These are phyloP conservation scores for Globisporangium heterothallicum DNA, from an alignment of 352 stramenopile genomes.

Conservation along the genomic window DNA sequence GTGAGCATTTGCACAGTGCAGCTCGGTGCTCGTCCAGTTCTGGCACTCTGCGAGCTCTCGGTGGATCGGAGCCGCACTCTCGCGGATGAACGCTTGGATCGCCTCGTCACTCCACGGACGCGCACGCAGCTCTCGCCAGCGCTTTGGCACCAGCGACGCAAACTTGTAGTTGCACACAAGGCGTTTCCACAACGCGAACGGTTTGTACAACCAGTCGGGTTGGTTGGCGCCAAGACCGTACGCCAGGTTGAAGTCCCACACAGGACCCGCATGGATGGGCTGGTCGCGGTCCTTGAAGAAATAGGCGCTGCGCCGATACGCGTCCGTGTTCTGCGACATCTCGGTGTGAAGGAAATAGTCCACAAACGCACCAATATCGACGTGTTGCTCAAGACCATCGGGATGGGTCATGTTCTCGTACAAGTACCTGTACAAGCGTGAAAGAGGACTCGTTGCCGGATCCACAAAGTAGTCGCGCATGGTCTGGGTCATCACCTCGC, in stretches of 20 bases:
- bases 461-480: constrained; percentile 66
- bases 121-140: constrained; percentile 39
- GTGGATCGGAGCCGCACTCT: constrained; percentile 1
- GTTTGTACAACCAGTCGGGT: constrained; percentile 50
- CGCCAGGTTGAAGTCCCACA: constrained; percentile 71
- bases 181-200: constrained; percentile 54
- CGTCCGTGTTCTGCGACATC: constrained; percentile 53
- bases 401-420: constrained; percentile 62
- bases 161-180: constrained; percentile 73
- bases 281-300: constrained; percentile 68
- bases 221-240: constrained; percentile 40
- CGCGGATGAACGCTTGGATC: neutral
- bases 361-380: constrained; percentile 64
- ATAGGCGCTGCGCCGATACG: constrained; percentile 55
- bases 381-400: constrained; percentile 35
- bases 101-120: constrained; percentile 39
- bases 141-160: constrained; percentile 43
- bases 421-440: constrained; percentile 49
- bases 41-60: constrained; percentile 12
- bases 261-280: constrained; percentile 57
- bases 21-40: constrained; percentile 13
- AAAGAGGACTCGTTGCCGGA: constrained; percentile 38
- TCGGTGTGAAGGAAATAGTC: constrained; percentile 73
- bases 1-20: constrained; percentile 13
- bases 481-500: constrained; percentile 41